Evolutionary conservation across 306 rosid genomes (phyloP).

Genomic region (Bauhinia variegata): DNA sequence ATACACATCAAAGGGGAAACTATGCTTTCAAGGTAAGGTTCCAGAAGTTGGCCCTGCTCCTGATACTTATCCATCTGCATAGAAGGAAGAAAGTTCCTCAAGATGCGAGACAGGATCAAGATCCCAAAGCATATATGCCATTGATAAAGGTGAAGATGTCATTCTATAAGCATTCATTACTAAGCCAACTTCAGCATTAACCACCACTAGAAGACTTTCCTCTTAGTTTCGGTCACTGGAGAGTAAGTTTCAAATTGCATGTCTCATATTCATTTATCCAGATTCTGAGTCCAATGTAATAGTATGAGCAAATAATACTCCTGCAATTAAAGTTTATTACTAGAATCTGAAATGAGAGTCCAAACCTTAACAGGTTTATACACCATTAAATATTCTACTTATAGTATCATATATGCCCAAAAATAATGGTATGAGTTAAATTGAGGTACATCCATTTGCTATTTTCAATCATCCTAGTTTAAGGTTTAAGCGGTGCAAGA

Average conservation of each 20-base stretch:
- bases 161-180: background rate
- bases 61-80: constrained; percentile 95
- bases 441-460: too few relatives aligned
- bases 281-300: background rate
- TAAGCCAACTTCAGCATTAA: background rate
- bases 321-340: background rate
- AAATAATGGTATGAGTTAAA: too few relatives aligned
- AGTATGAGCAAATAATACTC: background rate
- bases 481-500: too few relatives aligned
- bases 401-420: background rate
- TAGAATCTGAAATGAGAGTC: constrained; percentile 2
- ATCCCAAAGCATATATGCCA: background rate
- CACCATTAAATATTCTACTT: background rate
- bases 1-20: constrained; percentile 81
- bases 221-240: background rate
- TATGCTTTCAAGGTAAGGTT: constrained; percentile 89
- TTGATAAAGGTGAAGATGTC: background rate
- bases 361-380: background rate
- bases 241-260: background rate
- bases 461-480: too few relatives aligned
- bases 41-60: constrained; percentile 91
- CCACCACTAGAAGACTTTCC: background rate
- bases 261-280: background rate
- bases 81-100: constrained; percentile 19
- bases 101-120: background rate